A percentile compares a stretch with the other conserved stretches of the same genome.
Conservation (phyloP, 2,329 filamentous ascomycete genomes). For the Apiospora rasikravindrae region DNA sequence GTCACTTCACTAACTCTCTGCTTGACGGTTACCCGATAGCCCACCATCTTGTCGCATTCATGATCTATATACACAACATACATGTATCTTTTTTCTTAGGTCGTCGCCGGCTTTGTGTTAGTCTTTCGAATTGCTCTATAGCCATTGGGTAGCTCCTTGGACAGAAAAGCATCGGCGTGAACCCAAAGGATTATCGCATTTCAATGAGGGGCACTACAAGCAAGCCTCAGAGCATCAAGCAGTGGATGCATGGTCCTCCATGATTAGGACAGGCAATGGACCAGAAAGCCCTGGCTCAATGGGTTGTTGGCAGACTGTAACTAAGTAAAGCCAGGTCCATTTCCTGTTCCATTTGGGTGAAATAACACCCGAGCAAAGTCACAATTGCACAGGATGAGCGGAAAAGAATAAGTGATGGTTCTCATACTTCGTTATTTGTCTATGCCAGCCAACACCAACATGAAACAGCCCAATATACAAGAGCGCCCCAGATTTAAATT, state of each 20-base stretch:
- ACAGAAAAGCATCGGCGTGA: not conserved
- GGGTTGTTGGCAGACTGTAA: not conserved
- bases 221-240: not conserved
- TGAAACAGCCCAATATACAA: conserved; percentile 24
- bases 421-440: conserved; percentile 24
- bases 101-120: not conserved
- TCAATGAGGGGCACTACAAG: not conserved
- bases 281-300: not conserved
- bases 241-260: no score
- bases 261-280: not conserved
- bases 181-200: not conserved
- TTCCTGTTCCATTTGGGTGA: not conserved
- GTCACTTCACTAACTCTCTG: not conserved
- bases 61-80: not conserved
- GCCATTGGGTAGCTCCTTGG: not conserved
- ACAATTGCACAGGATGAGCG: not conserved
- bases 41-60: not conserved
- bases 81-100: not conserved
- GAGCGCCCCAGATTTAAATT: not conserved
- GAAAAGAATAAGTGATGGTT: not conserved
- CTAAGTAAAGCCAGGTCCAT: not conserved
- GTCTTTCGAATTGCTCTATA: no score
- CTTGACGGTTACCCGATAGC: not conserved
- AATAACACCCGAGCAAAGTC: not conserved
- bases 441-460: conserved; percentile 22